Evolutionary conservation across 2,329 filamentous ascomycete species (phyloP), one percentile per base, ranked within the genome.

Genomic region (Claviceps sp.): DNA sequence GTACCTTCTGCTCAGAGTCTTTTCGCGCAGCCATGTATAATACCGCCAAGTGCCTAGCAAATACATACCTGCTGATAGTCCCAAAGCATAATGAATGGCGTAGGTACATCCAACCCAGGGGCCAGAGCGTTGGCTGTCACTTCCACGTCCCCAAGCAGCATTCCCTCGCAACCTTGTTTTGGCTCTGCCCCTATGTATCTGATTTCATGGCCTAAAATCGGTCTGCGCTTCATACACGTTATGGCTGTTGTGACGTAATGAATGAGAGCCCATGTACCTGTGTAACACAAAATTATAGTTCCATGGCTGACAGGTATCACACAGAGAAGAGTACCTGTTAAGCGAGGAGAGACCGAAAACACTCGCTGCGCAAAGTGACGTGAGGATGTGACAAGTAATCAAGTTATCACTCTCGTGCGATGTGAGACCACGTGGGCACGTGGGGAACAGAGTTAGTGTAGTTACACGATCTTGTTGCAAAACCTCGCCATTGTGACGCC

Each of bases 91-190:
- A 34, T 34, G 30, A 34, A 34, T 34, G 30, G 30, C 30, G 3
- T 34, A 11, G 30, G 56, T 64, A 48, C 67, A 63, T 37, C 57
- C 65, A 41, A 64, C 60, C 64, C 66, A 68, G 8, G 61, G 64
- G 59, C 63, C 65, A 68, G 8, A 61, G 56, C 48, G 62, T 54
- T 62, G 7, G 62, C 51, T 54, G 56, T 14, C 62, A 55, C 46
- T 55, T 58, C 30, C 48, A 63, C 62, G 13, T 63, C 58, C 26
- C 65, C 65, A 47, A 65, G 57, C 20, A 67, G 45, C 65, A 67
- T 67, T 47, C 55, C 63, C 60, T 72, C 71, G 42, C 60, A 58
- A 49, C 55, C 60, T 42, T 50, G 52, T 50, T 24, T 6, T 22
- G 14, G 20, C 18, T 45, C 30, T 56, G 47, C 57, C 58, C n/a